Base-by-base conservation (phyloP, 1,139 yeast genomes). In the Diutina ranongensis region DNA sequence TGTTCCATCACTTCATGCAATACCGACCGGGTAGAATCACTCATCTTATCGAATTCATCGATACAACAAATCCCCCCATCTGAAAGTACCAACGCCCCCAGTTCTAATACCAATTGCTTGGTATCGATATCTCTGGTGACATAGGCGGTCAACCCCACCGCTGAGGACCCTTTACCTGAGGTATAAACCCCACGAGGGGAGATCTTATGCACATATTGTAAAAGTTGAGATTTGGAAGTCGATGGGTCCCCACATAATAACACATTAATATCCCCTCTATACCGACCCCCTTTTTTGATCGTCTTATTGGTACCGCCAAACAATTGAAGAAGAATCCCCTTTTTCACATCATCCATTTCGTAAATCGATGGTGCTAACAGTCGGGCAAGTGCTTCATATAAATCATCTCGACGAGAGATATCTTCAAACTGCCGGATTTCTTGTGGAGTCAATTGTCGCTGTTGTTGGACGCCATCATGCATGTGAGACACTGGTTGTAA, bases 21-120 rank as follows among this genome's bases (percentile, higher is more conserved):
- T 15, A 92, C 97, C 2, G 97, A 87, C 57, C 98, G 72, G 0
- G 98, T 92, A 1, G 95, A 68, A 55, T 92, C 98, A 49, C 83
- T 77, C 99, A 92, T 92, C 63, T 92, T 92, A 65, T 92, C 99
- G 59, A 92, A 92, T 67, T 92, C 99, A 68, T 92, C 99, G 61
- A 92, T 92, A 66, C 98, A 94, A 68, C 98, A 92, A 46, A 92
- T 82, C 68, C 99, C 99, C 48, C 98, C 98, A 64, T 92, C 99
- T 7, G 97, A 87, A 46, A 92, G 72, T 12, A 92, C 98, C 53
- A 92, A 73, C 0, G 99, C 99, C 62, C 99, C 99, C 60, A 92
- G 80, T 61, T 92, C 99, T 49, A 92, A 72, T 7, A 92, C 98
- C 45, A 92, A 68, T 60, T 92, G 98, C 56, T 79, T 85, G 1